A percentile compares a stretch with the other conserved stretches of the same genome.
Conservation (phyloP, 352 stramenopile genomes). For the Phytophthora cactorum region DNA sequence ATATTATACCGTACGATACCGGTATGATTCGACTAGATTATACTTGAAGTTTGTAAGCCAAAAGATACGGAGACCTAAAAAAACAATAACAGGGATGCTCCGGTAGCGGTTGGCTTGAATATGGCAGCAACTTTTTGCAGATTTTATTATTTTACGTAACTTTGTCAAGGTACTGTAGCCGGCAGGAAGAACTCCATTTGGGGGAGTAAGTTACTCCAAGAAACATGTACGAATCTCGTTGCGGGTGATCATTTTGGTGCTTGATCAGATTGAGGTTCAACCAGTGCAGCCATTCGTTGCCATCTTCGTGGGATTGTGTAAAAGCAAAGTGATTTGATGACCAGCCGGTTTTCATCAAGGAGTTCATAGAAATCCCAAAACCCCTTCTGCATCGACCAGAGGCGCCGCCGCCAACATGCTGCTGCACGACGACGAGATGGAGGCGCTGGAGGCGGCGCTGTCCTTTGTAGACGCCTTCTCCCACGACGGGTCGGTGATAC, state of each 20-base stretch:
- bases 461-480: slow-evolving; percentile 41
- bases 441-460: slow-evolving; percentile 46
- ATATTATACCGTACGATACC: not conserved
- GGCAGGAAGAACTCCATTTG: no score
- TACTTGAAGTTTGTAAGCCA: slow-evolving; percentile 1
- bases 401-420: slow-evolving; percentile 19
- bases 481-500: slow-evolving; percentile 7
- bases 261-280: slow-evolving; percentile 25
- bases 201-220: no score
- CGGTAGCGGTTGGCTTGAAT: not conserved
- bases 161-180: no score
- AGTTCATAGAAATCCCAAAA: slow-evolving; percentile 19
- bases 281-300: slow-evolving; percentile 18
- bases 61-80: slow-evolving; percentile 4
- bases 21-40: slow-evolving; percentile 7
- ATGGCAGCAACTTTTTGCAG: not conserved
- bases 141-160: not conserved
- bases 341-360: slow-evolving; percentile 7
- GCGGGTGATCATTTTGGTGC: slow-evolving; percentile 1
- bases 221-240: not conserved
- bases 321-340: slow-evolving; percentile 18
- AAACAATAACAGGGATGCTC: no score
- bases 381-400: not conserved
- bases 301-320: slow-evolving; percentile 19
- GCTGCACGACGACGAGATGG: slow-evolving; percentile 43